phyloP scores from a whole-genome alignment of 202 grass and related monocot species.

The Saccharum hybrid region DNA sequence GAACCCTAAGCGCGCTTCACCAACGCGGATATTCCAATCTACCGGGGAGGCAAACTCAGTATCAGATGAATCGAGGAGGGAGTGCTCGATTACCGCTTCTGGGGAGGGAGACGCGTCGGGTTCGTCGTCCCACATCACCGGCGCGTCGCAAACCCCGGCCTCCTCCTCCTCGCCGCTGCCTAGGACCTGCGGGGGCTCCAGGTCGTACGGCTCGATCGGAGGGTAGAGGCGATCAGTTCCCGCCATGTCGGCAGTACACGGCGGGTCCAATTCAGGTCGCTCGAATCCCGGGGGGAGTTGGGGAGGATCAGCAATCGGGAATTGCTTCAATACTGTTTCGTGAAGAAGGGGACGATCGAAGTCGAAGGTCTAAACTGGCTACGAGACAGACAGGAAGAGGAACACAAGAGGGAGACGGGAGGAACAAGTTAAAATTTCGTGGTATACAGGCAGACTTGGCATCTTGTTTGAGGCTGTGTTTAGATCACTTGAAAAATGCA shows the following conservation, averaged over 20 bases:
- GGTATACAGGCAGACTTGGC: background rate
- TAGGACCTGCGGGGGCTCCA: slow-evolving; percentile 39
- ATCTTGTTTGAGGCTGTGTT: no score
- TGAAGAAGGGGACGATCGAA: background rate
- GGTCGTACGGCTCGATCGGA: slow-evolving; percentile 43
- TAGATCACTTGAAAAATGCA: no score
- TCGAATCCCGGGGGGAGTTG: background rate
- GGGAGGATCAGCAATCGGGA: background rate
- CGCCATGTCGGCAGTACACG: slow-evolving; percentile 24
- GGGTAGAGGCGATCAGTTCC: slow-evolving; percentile 46
- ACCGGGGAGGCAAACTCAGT: background rate
- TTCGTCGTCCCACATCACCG: slow-evolving; percentile 54
- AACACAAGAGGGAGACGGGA: slow-evolving; percentile 30
- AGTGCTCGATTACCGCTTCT: slow-evolving; percentile 26
- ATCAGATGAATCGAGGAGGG: background rate
- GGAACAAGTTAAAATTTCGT: slow-evolving; percentile 45
- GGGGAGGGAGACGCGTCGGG: slow-evolving; percentile 10
- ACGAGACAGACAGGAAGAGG: background rate
- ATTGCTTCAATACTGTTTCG: slow-evolving; percentile 9
- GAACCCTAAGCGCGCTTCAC: background rate
- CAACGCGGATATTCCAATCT: slow-evolving; percentile 36
- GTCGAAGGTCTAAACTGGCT: background rate
- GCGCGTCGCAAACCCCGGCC: slow-evolving; percentile 32
- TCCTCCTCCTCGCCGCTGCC: background rate
- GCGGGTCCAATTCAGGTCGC: background rate